Evolutionary conservation across 768 basidiomycete genomes (phyloP), one percentile per base, ranked within the genome.

Genomic region (Trametes sanguinea): DNA sequence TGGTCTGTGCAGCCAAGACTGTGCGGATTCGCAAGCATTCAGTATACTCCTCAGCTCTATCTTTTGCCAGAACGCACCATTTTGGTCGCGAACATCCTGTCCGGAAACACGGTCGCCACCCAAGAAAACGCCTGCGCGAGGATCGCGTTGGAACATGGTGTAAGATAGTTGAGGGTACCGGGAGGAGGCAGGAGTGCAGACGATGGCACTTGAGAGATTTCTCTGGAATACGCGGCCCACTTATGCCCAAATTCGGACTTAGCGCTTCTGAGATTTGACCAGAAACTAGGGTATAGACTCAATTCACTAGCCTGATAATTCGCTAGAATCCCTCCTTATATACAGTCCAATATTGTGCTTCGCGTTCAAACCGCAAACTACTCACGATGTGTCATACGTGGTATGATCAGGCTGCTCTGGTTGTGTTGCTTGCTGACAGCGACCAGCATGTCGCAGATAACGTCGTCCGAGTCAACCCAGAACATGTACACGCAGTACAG

Each of bases 1-100:
- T 97, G 6, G 96, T 89, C 72, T 92, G 89, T 48, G 95, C 96
- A 47, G 96, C 97, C 70, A 94, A 85, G 69, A 98, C 96, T 97
- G 75, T 62, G 29, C 29, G 45, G 27, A 47, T 43, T n/a, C 29
- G 30, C 16, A 16, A 37, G 35, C 11, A 37, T 37, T 37, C 2
- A 37, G 35, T 37, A 37, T 37, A 37, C 11, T 11, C 35, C 11
- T 6, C 35, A 37, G 35, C 35, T 37, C 6, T 11, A 37, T 37
- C 35, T 11, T 37, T 6, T 11, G 6, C 11, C 6, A 11, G 6
- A 37, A 63, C 80, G 65, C 63, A 94, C 95, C 94, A 89, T 97
- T 96, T 77, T 95, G 94, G 78, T 97, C 94, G 65, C 95, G 85
- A 60, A 98, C 92, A 73, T 97, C 96, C 73, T 95, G 95, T 3